Conservation (phyloP, 768 basidiomycete genomes). For the Pleurotus tuoliensis region DNA sequence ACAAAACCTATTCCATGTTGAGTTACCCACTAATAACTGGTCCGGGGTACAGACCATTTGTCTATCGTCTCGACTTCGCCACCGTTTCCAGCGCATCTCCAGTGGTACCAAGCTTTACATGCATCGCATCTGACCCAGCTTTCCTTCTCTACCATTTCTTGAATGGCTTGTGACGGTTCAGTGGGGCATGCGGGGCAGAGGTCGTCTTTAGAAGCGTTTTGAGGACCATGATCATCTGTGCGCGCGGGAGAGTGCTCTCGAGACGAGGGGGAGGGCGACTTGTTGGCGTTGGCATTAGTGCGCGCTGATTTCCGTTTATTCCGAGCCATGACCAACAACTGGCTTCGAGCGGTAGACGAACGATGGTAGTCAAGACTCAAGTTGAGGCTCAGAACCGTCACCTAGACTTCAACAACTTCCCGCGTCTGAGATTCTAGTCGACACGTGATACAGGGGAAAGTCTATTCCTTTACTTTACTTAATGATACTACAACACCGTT, state of each 20-base stretch:
- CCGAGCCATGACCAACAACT: background rate
- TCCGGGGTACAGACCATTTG: conserved; percentile 58
- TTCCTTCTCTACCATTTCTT: conserved; percentile 50
- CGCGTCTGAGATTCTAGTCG: background rate
- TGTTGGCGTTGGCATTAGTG: background rate
- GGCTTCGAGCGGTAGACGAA: too few species aligned
- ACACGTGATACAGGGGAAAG: background rate
- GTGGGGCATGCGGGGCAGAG: conserved; percentile 52
- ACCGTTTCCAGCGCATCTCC: conserved; percentile 71
- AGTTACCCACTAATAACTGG: conserved; percentile 6
- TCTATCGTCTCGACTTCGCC: conserved; percentile 65
- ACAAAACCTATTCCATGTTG: conserved; percentile 56
- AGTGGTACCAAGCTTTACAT: conserved; percentile 83
- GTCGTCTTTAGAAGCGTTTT: conserved; percentile 16
- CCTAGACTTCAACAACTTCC: too few species aligned
- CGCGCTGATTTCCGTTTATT: background rate
- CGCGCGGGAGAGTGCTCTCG: background rate
- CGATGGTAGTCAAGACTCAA: too few species aligned
- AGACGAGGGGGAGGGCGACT: background rate
- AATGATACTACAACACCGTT: background rate
- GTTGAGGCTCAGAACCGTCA: too few species aligned
- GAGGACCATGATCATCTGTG: background rate
- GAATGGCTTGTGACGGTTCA: conserved; percentile 23
- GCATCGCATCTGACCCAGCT: conserved; percentile 82
- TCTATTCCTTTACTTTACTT: background rate